These are phyloP conservation scores for Aspergillus aculeatinus DNA, from an alignment of 2,329 filamentous ascomycete species.

Conservation along the genomic window DNA sequence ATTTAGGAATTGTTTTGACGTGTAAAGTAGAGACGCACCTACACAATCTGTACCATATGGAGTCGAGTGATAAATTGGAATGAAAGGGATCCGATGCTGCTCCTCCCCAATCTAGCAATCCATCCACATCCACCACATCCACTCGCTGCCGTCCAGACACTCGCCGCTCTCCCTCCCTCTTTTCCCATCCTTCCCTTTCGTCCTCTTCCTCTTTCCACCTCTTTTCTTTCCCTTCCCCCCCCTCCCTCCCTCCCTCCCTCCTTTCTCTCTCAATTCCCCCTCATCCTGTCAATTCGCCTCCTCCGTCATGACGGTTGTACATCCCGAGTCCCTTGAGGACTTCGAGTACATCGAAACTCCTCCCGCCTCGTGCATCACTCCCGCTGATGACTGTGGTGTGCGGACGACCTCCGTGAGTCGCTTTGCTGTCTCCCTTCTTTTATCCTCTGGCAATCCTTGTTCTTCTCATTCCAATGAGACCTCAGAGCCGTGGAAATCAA, in stretches of 20 bases:
- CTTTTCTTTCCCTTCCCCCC: conserved; percentile 9
- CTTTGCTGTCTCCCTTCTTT: background rate
- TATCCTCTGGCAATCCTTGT: background rate
- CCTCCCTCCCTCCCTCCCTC: conserved; percentile 13
- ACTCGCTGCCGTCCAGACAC: background rate
- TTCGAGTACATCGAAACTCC: conserved; percentile 61
- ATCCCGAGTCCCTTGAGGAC: conserved; percentile 49
- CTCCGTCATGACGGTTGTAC: conserved; percentile 40
- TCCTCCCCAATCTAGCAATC: background rate
- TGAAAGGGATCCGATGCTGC: background rate
- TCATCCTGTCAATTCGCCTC: conserved; percentile 28
- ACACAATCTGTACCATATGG: too few species aligned
- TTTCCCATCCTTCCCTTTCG: background rate
- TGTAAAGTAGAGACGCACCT: too few species aligned
- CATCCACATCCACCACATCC: background rate
- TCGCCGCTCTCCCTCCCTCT: background rate
- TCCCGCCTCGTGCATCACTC: conserved; percentile 53
- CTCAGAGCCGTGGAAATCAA: background rate
- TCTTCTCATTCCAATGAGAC: background rate
- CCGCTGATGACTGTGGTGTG: conserved; percentile 59
- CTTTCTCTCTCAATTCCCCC: conserved; percentile 21
- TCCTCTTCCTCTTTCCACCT: conserved; percentile 4
- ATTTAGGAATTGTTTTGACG: too few species aligned
- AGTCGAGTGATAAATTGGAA: too few species aligned
- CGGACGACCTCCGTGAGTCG: conserved; percentile 58